Percentiles rank a stretch among this genome's conserved stretches.
Conservation (phyloP, 352 stramenopile species). For the Pythium apleroticum region DNA sequence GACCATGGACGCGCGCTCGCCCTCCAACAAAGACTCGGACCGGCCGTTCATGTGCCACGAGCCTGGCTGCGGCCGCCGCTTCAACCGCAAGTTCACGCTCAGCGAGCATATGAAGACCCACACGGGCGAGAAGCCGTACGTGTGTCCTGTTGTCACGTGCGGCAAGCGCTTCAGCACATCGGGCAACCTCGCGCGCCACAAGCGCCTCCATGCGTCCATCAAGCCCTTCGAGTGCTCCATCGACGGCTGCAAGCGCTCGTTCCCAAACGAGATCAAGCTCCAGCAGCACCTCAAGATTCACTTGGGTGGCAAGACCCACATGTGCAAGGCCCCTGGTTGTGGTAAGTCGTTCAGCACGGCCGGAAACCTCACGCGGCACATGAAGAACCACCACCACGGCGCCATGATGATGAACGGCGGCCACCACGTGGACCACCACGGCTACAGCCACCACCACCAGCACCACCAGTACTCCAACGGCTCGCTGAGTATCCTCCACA, state of each 20-base stretch:
- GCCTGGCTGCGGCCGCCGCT: slow-evolving; percentile 46
- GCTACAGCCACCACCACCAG: slow-evolving; percentile 14
- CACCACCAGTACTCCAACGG: neutral
- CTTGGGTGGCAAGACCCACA: slow-evolving; percentile 48
- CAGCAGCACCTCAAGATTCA: slow-evolving; percentile 51
- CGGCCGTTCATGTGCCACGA: slow-evolving; percentile 46
- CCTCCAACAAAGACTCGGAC: neutral
- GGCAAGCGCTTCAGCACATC: slow-evolving; percentile 73
- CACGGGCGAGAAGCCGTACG: slow-evolving; percentile 70
- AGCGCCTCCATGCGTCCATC: slow-evolving; percentile 52
- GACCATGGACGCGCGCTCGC: slow-evolving; percentile 2
- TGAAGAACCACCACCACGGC: slow-evolving; percentile 56
- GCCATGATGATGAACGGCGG: neutral
- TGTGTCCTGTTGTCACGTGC: slow-evolving; percentile 51
- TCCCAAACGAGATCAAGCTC: slow-evolving; percentile 54
- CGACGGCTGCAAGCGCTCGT: slow-evolving; percentile 43
- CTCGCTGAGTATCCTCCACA: slow-evolving; percentile 19
- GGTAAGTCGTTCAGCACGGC: slow-evolving; percentile 68
- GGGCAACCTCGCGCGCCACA: slow-evolving; percentile 61
- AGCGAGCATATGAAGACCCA: slow-evolving; percentile 80
- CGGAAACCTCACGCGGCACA: slow-evolving; percentile 67
- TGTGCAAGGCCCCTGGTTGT: slow-evolving; percentile 41
- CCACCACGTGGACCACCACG: slow-evolving; percentile 6
- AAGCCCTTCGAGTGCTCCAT: slow-evolving; percentile 46
- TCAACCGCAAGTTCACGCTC: slow-evolving; percentile 73